These are phyloP conservation scores for Urtica urens DNA, from an alignment of 306 rosid species.

Conservation along the genomic window DNA sequence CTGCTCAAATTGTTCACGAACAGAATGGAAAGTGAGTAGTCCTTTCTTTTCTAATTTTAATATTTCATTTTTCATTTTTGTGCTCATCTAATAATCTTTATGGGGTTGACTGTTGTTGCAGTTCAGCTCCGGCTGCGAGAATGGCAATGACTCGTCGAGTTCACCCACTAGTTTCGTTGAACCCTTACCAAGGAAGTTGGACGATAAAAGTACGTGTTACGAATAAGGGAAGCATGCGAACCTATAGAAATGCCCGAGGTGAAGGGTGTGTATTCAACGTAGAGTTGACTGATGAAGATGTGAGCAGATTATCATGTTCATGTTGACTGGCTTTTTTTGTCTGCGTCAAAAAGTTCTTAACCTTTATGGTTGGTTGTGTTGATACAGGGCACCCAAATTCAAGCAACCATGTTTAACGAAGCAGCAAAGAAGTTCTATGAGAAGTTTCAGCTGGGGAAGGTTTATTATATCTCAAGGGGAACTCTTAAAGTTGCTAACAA, in stretches of 20 bases:
- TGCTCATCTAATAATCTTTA: background rate
- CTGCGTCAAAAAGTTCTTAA: background rate
- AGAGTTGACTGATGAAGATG: constrained; percentile 90
- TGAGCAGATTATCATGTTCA: constrained; percentile 15
- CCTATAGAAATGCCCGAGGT: constrained; percentile 73
- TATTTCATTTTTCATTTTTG: background rate
- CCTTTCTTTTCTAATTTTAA: background rate
- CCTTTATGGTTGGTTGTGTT: constrained; percentile 5
- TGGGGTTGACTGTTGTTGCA: constrained; percentile 15
- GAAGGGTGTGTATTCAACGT: constrained; percentile 96
- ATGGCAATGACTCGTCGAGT: constrained; percentile 90
- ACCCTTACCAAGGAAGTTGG: constrained; percentile 90
- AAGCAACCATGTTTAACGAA: constrained; percentile 94
- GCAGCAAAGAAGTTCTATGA: constrained; percentile 81
- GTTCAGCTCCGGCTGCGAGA: constrained; percentile 66
- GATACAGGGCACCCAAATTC: constrained; percentile 87
- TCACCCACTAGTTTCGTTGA: constrained; percentile 77
- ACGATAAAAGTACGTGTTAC: constrained; percentile 88
- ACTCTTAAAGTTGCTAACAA: constrained; percentile 76
- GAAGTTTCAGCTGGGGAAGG: constrained; percentile 71
- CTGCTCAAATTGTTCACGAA: constrained; percentile 77
- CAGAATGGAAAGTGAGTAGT: constrained; percentile 60
- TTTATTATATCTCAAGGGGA: constrained; percentile 80
- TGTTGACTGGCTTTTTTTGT: background rate
- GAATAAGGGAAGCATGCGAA: constrained; percentile 73